Conservation (phyloP, 75 land plant species). For the Cunninghamia lanceolata region DNA sequence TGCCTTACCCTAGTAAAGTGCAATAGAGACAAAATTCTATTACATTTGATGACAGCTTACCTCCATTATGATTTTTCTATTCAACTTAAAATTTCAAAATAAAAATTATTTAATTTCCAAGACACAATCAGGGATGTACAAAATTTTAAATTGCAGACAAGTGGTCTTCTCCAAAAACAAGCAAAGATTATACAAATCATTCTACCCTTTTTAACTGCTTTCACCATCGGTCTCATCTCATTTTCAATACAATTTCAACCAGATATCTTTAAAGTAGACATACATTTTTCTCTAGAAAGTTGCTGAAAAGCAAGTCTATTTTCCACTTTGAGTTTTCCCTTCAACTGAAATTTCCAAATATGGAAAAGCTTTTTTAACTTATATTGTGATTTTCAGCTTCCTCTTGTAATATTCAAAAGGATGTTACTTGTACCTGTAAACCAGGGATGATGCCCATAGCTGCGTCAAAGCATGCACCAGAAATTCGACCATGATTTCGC, state of each 20-base stretch:
- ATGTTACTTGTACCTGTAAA: slow-evolving; percentile 25
- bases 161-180: background rate
- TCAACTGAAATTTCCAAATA: background rate
- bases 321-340: background rate
- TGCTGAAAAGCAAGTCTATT: background rate
- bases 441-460: slow-evolving; percentile 36
- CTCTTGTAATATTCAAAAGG: background rate
- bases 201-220: background rate
- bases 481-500: slow-evolving; percentile 40
- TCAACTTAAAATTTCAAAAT: background rate
- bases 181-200: background rate
- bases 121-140: background rate
- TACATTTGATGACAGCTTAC: background rate
- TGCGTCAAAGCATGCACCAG: slow-evolving; percentile 54
- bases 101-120: background rate
- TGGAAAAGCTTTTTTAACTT: background rate
- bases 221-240: background rate
- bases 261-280: background rate
- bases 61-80: slow-evolving; percentile 1
- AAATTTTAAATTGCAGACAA: slow-evolving; percentile 4
- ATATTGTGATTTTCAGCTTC: background rate
- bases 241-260: background rate
- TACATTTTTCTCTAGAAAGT: background rate
- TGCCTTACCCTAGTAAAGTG: background rate
- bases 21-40: background rate